Conservation (phyloP, 2,329 filamentous ascomycete species). For the Penicillium freii region DNA sequence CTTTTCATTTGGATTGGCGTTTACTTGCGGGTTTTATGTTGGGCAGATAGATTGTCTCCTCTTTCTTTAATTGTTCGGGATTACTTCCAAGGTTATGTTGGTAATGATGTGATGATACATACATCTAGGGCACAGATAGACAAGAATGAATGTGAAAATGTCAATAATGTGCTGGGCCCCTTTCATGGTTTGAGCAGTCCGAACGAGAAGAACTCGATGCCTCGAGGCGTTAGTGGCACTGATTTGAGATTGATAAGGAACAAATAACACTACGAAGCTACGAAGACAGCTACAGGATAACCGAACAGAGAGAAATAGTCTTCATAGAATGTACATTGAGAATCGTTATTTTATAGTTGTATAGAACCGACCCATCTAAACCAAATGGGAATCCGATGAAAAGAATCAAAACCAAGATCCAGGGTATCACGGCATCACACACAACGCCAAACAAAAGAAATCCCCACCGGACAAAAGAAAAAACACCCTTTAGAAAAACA, state of each 20-base stretch:
- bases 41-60: background rate
- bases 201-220: background rate
- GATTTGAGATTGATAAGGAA: background rate
- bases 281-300: background rate
- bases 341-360: conserved; percentile 17
- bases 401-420: conserved; percentile 17
- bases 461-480: conserved; percentile 1
- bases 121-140: background rate
- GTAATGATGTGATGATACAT: background rate
- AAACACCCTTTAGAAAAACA: conserved; percentile 10
- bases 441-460: conserved; percentile 25
- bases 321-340: conserved; percentile 19
- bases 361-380: conserved; percentile 13
- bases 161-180: no score
- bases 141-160: background rate
- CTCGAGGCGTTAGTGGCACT: background rate
- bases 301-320: background rate
- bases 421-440: conserved; percentile 25
- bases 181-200: background rate
- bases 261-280: no score
- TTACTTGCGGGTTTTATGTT: background rate
- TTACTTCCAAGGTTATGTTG: background rate
- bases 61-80: background rate
- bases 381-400: conserved; percentile 9
- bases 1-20: background rate